phyloP scores from a whole-genome alignment of 192 early-diverging fungal species.

The Podila epigama region DNA sequence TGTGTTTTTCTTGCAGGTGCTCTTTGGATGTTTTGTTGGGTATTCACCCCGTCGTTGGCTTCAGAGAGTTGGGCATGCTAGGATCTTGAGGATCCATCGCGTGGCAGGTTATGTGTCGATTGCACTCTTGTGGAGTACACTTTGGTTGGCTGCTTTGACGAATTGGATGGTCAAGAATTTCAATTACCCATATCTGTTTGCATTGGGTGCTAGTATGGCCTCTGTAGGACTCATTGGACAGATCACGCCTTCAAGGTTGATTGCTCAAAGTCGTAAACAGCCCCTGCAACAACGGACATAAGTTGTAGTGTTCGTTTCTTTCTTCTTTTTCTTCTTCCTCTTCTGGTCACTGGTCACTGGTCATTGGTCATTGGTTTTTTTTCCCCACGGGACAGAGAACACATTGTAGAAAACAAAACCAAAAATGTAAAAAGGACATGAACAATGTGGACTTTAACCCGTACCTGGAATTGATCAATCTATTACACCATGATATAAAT shows the following conservation, averaged over 20 bases:
- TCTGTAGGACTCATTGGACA: slow-evolving; percentile 33
- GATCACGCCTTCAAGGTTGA: slow-evolving; percentile 22
- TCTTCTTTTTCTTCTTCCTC: too few species aligned
- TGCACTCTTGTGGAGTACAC: slow-evolving; percentile 19
- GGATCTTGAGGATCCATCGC: slow-evolving; percentile 31
- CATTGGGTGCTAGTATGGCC: slow-evolving; percentile 25
- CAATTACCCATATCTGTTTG: slow-evolving; percentile 35
- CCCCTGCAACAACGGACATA: too few species aligned
- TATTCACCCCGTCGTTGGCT: slow-evolving; percentile 25
- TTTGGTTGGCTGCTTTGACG: slow-evolving; percentile 27
- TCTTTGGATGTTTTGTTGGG: slow-evolving; percentile 23
- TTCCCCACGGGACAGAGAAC: too few species aligned
- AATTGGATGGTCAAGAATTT: slow-evolving; percentile 46
- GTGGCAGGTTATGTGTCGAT: slow-evolving; percentile 37
- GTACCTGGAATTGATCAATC: too few species aligned
- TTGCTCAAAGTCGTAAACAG: not conserved
- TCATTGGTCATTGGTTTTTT: too few species aligned
- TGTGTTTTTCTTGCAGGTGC: slow-evolving; percentile 26
- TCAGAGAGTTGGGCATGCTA: slow-evolving; percentile 16
- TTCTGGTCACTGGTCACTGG: too few species aligned
- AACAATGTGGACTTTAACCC: too few species aligned
- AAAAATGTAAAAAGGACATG: too few species aligned
- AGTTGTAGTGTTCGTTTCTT: too few species aligned
- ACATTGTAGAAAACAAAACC: too few species aligned
- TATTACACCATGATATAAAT: not conserved